Percentiles rank a stretch among this genome's conserved stretches.
These are phyloP conservation scores for Epichloe uncinata DNA, from an alignment of 2,329 filamentous ascomycete genomes.

Conservation along the genomic window DNA sequence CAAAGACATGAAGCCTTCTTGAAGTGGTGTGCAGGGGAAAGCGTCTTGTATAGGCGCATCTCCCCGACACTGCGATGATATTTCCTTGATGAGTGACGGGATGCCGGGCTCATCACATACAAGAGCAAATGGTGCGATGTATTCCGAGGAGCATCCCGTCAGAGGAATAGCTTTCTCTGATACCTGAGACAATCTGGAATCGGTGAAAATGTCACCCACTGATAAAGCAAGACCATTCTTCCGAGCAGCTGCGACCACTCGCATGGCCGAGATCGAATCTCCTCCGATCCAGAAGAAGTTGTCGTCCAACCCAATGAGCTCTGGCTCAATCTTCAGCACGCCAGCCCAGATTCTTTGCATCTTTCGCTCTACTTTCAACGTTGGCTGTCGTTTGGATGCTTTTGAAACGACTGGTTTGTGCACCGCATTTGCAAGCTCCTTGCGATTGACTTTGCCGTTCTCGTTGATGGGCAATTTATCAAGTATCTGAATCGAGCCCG, in stretches of 20 bases:
- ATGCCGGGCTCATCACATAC: not conserved
- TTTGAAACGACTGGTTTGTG: not conserved
- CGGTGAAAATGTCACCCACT: conserved; percentile 13
- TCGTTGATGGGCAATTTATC: conserved; percentile 6
- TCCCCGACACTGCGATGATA: not conserved
- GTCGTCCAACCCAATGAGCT: conserved; percentile 4
- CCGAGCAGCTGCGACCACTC: conserved; percentile 9
- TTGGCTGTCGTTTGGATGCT: not conserved
- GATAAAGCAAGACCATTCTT: conserved; percentile 7
- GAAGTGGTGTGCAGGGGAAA: conserved; percentile 23
- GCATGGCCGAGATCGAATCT: conserved; percentile 16
- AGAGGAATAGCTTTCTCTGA: not conserved
- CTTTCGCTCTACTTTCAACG: not conserved
- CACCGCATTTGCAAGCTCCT: not conserved
- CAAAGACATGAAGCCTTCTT: conserved; percentile 25
- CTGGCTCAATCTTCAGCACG: conserved; percentile 21
- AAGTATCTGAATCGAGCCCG: conserved; percentile 7
- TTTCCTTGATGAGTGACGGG: not conserved
- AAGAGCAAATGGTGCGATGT: not conserved
- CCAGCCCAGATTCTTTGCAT: conserved; percentile 10
- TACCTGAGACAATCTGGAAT: conserved; percentile 3
- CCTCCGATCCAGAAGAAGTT: conserved; percentile 19
- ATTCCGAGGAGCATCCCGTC: not conserved
- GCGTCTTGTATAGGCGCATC: not conserved
- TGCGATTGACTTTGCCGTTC: conserved; percentile 13